These are phyloP conservation scores for Platanthera zijinensis DNA, from an alignment of 106 monocot species.

Conservation along the genomic window DNA sequence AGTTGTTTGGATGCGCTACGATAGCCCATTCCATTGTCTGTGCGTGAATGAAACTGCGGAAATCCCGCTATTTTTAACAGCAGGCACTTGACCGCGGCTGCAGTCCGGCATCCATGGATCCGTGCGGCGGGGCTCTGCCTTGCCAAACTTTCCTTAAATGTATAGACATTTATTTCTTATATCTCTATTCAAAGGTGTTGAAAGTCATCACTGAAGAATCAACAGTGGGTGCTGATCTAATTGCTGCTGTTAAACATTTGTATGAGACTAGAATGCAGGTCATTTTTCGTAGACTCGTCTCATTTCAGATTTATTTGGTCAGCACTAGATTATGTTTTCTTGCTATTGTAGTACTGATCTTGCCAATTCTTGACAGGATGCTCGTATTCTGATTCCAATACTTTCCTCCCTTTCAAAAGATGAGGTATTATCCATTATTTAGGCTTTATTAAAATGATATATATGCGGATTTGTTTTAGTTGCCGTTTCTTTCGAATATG, in stretches of 20 bases:
- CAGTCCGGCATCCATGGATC: background rate
- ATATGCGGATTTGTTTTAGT: background rate
- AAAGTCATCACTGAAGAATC: slow-evolving; percentile 79
- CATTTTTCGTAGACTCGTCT: background rate
- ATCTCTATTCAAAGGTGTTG: slow-evolving; percentile 42
- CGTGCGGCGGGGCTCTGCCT: no score
- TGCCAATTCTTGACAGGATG: slow-evolving; percentile 57
- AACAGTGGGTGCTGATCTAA: slow-evolving; percentile 65
- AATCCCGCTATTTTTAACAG: no score
- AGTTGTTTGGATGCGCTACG: no score
- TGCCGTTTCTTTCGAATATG: background rate
- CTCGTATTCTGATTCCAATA: slow-evolving; percentile 85
- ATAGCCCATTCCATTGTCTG: no score
- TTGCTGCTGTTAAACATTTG: slow-evolving; percentile 76
- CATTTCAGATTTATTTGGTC: background rate
- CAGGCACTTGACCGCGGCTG: no score
- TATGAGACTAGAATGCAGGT: slow-evolving; percentile 92
- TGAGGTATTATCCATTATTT: slow-evolving; percentile 49
- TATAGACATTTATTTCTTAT: slow-evolving; percentile 2
- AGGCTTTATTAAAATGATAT: background rate
- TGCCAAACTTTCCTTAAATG: background rate
- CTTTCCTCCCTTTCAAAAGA: slow-evolving; percentile 90
- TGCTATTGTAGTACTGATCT: background rate
- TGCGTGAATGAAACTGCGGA: no score
- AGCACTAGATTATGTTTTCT: background rate